Base-by-base conservation (phyloP, 192 early-diverging fungal genomes). In the Mortierella hygrophila region DNA sequence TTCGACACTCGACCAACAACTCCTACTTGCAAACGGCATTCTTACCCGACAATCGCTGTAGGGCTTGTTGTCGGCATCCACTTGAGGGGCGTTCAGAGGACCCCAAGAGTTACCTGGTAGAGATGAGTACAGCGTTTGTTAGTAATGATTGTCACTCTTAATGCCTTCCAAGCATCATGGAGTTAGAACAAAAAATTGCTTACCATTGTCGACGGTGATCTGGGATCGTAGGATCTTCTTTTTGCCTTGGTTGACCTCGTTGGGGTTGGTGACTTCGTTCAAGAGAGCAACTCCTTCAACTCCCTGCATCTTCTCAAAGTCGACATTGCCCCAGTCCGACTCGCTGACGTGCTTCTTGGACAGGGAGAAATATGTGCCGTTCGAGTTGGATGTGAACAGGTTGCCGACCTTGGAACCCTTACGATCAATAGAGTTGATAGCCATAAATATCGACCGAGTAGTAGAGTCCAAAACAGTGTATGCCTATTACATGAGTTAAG, bases 281-380 rank as follows among this genome's bases (percentile, higher is more conserved):
- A 95, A 94, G 10, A 99, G 72, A 3, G 96, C 91, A 44, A 97
- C 94, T 69, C 97, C 97, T 77, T 95, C 93, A 32, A 99, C 91
- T 16, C 96, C 97, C 37, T 94, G 94, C 90, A 97, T 94, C 73
- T 95, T 96, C 82, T 98, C 97, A 91, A 97, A 97, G 83, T 99
- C 98, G 1, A 98, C 97, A 65, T 94, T 90, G n/a, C 95, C 95
- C 26, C 68, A 70, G 32, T 92, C 90, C 47, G 93, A 93, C 76
- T 97, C 92, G 83, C 98, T 97, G 21, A 96, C 94, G 47, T 94
- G 81, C 60, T 92, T 90, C 38, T 96, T 91, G 1, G 95, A 92
- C 15, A 89, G 80, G 13, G 93, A 93, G 85, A 93, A 99, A 78
- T 92, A 97, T 0, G 93, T 94, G 70, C 97, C 98, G 72, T 98